Evolutionary conservation across 2,329 filamentous ascomycete genomes (phyloP).

Genomic region (Alternaria burnsii): DNA sequence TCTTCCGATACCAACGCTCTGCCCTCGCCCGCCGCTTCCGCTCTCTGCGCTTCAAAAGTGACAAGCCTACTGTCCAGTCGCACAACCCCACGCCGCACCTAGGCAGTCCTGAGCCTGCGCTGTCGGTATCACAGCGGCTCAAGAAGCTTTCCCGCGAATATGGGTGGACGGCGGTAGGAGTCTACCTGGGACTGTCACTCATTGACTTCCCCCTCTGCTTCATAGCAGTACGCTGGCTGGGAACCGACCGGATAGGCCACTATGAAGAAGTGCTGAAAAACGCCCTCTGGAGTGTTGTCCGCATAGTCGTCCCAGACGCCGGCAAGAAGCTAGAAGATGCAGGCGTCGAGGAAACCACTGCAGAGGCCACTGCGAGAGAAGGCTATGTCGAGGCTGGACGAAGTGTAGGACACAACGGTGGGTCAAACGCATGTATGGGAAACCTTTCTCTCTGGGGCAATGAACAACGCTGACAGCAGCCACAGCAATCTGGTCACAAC

Average conservation of each 20-base stretch:
- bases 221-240: slow-evolving; percentile 80
- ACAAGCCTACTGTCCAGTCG: slow-evolving; percentile 35
- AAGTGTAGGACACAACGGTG: slow-evolving; percentile 67
- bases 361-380: slow-evolving; percentile 41
- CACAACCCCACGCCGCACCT: slow-evolving; percentile 52
- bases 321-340: slow-evolving; percentile 59
- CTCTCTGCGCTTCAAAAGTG: slow-evolving; percentile 50
- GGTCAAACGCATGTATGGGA: slow-evolving; percentile 77
- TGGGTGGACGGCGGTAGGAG: slow-evolving; percentile 91
- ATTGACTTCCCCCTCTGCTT: slow-evolving; percentile 97
- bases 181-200: slow-evolving; percentile 83
- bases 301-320: slow-evolving; percentile 66
- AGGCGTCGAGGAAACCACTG: slow-evolving; percentile 49
- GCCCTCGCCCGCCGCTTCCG: slow-evolving; percentile 40
- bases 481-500: slow-evolving; percentile 78
- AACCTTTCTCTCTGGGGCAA: background rate
- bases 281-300: slow-evolving; percentile 66
- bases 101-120: slow-evolving; percentile 52
- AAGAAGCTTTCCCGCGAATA: slow-evolving; percentile 91
- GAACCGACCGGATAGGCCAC: slow-evolving; percentile 84
- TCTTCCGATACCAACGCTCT: slow-evolving; percentile 30
- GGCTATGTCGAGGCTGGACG: slow-evolving; percentile 61
- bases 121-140: slow-evolving; percentile 73
- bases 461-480: slow-evolving; percentile 20
- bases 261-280: slow-evolving; percentile 74